Evolutionary conservation across 1,139 yeast genomes (phyloP), one percentile per base, ranked within the genome.

Genomic region (Suhomyces wounanorum): DNA sequence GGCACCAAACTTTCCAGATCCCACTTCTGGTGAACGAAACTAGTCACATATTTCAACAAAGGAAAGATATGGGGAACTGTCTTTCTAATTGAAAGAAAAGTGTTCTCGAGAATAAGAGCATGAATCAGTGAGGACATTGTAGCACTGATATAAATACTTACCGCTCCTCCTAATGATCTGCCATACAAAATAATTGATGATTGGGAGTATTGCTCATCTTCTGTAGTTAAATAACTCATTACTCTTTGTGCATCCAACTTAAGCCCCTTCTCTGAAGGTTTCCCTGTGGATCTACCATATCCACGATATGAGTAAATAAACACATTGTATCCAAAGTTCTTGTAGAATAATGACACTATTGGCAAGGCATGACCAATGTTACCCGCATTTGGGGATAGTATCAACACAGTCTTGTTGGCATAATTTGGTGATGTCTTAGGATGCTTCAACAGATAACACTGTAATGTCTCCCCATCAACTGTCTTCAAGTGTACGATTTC

Each of bases 351-450:
- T 48, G 85, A 78, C 1, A 89, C 96, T 8, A 91, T 81, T 1
- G 98, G 97, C 49, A 94, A 73, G 21, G 91, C 86, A 65, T 90
- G 94, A 36, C 99, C 99, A 51, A 94, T 94, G 66, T 95, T 94
- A 4, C 99, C 99, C 2, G 98, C 99, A 69, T 94, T 94, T 3
- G 99, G 99, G 41, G 91, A 86, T 50, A 91, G 76, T 31, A 94
- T 78, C 44, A 95, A 64, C 8, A 94, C 78, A 0, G 99, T 92
- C 55, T 87, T 86, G 58, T 82, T 78, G 33, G 75, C 66, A 52
- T 85, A 84, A 10, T 62, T 56, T 0, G 75, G 61, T 5, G 69
- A 60, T 13, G 62, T 62, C 3, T 66, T 58, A 58, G 83, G 82
- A 43, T 85, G 89, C 49, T 74, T 74, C 55, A 77, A 62, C 64